These are phyloP conservation scores for Chrysanthemum lavandulifolium DNA, from an alignment of 129 eudicot genomes.

Conservation along the genomic window DNA sequence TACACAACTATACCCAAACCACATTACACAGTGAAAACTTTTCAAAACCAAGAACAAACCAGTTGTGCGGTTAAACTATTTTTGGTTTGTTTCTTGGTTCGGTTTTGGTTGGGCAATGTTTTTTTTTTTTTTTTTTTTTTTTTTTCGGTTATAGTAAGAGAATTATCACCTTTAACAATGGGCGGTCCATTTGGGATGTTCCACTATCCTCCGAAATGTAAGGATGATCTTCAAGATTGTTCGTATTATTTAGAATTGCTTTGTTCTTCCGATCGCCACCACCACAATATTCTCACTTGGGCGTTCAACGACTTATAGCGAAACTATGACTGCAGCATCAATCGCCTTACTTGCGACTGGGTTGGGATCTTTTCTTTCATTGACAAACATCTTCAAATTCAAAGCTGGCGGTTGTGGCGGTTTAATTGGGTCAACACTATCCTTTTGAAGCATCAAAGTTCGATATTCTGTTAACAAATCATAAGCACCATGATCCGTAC, in stretches of 20 bases:
- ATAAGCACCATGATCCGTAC: conserved; percentile 20
- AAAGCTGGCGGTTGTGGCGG: conserved; percentile 10
- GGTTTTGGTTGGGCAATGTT: neutral
- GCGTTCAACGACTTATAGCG: conserved; percentile 8
- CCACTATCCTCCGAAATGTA: conserved; percentile 45
- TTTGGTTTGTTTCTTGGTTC: neutral
- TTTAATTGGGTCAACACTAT: neutral
- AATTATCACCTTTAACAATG: conserved; percentile 51
- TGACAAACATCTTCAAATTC: conserved; percentile 15
- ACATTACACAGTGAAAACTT: neutral
- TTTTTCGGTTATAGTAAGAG: neutral
- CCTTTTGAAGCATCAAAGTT: conserved; percentile 13
- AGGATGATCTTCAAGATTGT: conserved; percentile 32
- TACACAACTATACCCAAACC: neutral
- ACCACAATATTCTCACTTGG: conserved; percentile 8
- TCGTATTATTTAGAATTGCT: conserved; percentile 19
- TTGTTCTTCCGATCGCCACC: conserved; percentile 21
- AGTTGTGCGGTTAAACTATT: neutral
- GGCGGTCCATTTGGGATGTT: conserved; percentile 43
- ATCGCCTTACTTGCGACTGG: conserved; percentile 15
- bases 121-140: no score
- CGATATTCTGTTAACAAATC: conserved; percentile 14
- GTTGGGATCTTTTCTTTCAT: conserved; percentile 17
- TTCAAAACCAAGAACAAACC: neutral
- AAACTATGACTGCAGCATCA: conserved; percentile 20